phyloP scores from a whole-genome alignment of 139 green algal genomes.

The Spirogloea muscicola region DNA sequence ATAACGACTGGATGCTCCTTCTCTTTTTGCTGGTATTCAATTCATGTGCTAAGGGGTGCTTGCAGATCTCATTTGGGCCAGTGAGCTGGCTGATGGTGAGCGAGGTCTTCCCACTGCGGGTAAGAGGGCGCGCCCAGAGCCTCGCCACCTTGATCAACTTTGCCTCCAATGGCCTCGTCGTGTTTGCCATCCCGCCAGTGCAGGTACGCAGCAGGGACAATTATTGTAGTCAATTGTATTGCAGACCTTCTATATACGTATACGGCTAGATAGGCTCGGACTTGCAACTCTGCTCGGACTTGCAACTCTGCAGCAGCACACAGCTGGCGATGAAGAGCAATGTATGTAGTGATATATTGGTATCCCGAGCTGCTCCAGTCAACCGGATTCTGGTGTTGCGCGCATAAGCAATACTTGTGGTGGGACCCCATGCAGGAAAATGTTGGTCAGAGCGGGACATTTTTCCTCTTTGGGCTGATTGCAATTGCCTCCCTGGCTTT shows the following conservation, averaged over 20 bases:
- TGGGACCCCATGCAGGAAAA: conserved; percentile 54
- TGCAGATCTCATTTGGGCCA: conserved; percentile 84
- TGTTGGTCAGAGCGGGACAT: conserved; percentile 65
- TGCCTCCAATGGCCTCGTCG: conserved; percentile 79
- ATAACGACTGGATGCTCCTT: no score
- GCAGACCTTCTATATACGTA: no score
- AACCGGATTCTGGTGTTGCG: background rate
- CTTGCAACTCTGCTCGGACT: no score
- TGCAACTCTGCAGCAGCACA: no score
- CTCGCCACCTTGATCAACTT: conserved; percentile 88
- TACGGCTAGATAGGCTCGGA: no score
- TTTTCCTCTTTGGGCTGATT: conserved; percentile 71
- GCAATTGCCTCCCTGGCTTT: conserved; percentile 59
- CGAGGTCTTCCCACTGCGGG: conserved; percentile 80
- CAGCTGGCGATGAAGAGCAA: no score
- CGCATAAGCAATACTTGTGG: background rate
- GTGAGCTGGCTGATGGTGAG: conserved; percentile 85
- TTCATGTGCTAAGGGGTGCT: background rate
- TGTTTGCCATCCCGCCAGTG: conserved; percentile 43
- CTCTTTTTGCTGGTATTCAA: background rate
- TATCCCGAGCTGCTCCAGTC: no score
- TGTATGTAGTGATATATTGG: no score
- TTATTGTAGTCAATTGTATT: no score
- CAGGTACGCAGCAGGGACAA: no score
- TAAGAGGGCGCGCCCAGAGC: conserved; percentile 71